phyloP scores from a whole-genome alignment of 2,329 filamentous ascomycete genomes.

The Triangularia verruculosa region DNA sequence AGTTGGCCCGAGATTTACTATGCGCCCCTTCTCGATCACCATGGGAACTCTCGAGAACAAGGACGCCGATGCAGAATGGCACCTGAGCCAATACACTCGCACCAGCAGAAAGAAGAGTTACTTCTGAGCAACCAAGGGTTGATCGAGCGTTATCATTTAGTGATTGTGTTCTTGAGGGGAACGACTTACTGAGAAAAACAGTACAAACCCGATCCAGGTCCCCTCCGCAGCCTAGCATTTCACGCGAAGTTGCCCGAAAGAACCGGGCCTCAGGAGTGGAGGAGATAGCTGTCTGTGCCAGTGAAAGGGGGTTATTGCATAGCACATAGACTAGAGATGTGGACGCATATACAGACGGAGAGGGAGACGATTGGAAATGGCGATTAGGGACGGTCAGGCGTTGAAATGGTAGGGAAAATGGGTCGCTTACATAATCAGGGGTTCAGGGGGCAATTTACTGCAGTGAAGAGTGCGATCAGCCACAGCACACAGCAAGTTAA shows the following conservation, averaged over 20 bases:
- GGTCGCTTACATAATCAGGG: neutral
- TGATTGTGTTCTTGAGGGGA: neutral
- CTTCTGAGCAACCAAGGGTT: conserved; percentile 50
- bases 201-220: neutral
- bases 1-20: conserved; percentile 94
- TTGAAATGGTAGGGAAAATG: neutral
- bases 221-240: neutral
- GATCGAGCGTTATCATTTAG: neutral
- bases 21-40: conserved; percentile 90
- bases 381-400: neutral
- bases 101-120: conserved; percentile 96
- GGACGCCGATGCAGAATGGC: conserved; percentile 95
- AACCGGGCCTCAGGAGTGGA: neutral
- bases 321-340: neutral
- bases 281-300: neutral
- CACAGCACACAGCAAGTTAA: neutral
- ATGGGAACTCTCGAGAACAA: conserved; percentile 90
- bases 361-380: neutral
- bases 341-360: neutral
- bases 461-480: neutral
- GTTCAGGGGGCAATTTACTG: neutral
- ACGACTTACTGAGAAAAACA: neutral
- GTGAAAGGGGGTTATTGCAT: neutral
- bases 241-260: neutral
- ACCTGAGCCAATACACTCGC: conserved; percentile 90